Base-by-base conservation (phyloP, 805 yeast genomes). In the Candida schatavii region DNA sequence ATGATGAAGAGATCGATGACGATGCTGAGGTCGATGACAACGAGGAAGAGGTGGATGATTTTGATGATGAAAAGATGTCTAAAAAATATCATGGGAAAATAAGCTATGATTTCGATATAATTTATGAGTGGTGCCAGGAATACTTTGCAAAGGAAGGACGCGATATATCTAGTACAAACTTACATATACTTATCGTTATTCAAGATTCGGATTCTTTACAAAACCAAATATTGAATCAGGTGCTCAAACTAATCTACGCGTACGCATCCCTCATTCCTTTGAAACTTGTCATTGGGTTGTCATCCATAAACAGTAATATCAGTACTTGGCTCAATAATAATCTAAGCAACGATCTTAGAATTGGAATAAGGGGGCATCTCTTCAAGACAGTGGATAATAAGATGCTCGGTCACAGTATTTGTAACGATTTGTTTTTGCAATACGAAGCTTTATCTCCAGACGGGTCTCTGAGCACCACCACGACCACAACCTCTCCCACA, bases 191-290 rank as follows among this genome's bases (percentile, higher is more conserved):
- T 5, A 47, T 69, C 5, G 50, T 68, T 13, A 39, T 69, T n/a
- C 70, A 68, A 45, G 74, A 70, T 44, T 51, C 68, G 21, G 65
- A 64, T 42, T 57, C 70, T 5, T 53, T 68, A 14, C 56, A 51
- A 40, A 53, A 55, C 35, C 70, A 64, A 35, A 60, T 61, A 2
- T 41, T 68, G 14, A 68, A 68, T 48, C 72, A 62, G 40, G 46
- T 69, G 27, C 23, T 70, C 11, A 63, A 61, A 41, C 46, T 63
- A 6, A 42, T 68, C 15, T 55, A 59, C 26, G 51, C 62, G 0
- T 62, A 62, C 45, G 35, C 55, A 1, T 20, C 36, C 5, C 42
- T 51, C n/a, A 37, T 61, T 17, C 72, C 72, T 0, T 47, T 66
- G 22, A 60, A 59, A 41, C 40, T 69, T n/a, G 47, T 70, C 23